Evolutionary conservation across 2,329 filamentous ascomycete genomes (phyloP).

Genomic region (Penicillium sp.): DNA sequence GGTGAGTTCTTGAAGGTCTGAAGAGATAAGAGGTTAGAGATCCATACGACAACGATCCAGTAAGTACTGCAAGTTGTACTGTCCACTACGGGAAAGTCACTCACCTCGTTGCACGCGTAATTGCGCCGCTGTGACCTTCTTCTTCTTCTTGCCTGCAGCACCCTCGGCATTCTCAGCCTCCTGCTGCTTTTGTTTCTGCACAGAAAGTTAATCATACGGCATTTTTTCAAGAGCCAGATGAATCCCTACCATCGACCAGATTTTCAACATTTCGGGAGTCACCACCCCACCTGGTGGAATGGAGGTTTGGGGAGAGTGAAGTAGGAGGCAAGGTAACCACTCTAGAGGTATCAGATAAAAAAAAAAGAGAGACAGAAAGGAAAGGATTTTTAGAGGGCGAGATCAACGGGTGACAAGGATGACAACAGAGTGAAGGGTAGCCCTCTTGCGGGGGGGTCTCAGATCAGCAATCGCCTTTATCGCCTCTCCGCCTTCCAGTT

Average conservation of each 20-base stretch:
- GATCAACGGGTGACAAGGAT: background rate
- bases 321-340: background rate
- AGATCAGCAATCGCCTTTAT: constrained; percentile 11
- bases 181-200: constrained; percentile 75
- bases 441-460: constrained; percentile 7
- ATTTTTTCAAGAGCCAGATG: background rate
- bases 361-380: background rate
- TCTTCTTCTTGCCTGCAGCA: constrained; percentile 79
- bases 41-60: background rate
- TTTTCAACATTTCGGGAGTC: constrained; percentile 81
- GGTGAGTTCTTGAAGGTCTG: constrained; percentile 48
- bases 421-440: background rate
- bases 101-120: constrained; percentile 92
- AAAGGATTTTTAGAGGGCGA: background rate
- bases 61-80: background rate
- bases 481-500: constrained; percentile 9
- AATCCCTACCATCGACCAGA: constrained; percentile 88
- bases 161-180: constrained; percentile 92
- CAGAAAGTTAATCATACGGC: constrained; percentile 15
- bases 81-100: constrained; percentile 9
- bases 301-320: background rate
- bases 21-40: background rate
- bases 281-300: constrained; percentile 19
- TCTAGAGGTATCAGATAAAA: background rate
- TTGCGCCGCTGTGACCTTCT: constrained; percentile 97